These are phyloP conservation scores for Wickerhamomyces ciferrii DNA, from an alignment of 805 yeast species.

Conservation along the genomic window DNA sequence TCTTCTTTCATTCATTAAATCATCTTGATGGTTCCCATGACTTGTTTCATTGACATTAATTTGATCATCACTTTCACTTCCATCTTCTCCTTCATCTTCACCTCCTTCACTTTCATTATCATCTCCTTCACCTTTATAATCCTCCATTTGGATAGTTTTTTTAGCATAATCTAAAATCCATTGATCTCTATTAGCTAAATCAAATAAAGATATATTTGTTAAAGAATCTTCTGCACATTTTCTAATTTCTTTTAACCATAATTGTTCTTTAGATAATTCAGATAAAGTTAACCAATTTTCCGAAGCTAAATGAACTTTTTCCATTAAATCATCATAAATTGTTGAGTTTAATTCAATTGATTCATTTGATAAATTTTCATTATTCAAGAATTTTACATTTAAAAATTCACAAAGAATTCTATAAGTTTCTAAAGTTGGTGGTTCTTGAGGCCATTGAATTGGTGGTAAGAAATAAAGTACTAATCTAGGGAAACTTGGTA, in stretches of 20 bases:
- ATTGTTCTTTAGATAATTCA: conserved; percentile 28
- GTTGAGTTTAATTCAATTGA: background rate
- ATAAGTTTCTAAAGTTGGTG: conserved; percentile 42
- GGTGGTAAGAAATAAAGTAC: conserved; percentile 42
- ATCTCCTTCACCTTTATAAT: conserved; percentile 2
- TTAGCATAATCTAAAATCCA: conserved; percentile 30
- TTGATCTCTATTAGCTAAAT: conserved; percentile 35
- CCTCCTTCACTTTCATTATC: conserved; percentile 1
- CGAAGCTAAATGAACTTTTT: conserved; percentile 38
- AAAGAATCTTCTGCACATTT: conserved; percentile 39
- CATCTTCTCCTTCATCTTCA: conserved; percentile 2
- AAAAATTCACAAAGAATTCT: conserved; percentile 25
- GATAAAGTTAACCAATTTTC: conserved; percentile 38
- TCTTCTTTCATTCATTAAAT: background rate
- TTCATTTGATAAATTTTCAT: background rate
- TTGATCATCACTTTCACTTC: no score
- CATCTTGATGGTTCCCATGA: background rate
- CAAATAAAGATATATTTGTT: conserved; percentile 34
- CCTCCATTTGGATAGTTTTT: conserved; percentile 1
- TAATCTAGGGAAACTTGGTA: conserved; percentile 44
- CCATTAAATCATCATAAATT: conserved; percentile 24
- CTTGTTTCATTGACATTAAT: background rate
- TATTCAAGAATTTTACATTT: conserved; percentile 17
- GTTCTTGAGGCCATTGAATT: conserved; percentile 45
- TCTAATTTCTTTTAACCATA: conserved; percentile 40